A percentile compares a stretch with the other conserved stretches of the same genome.
Conservation (phyloP, 129 eudicot genomes). For the Apium graveolens region DNA sequence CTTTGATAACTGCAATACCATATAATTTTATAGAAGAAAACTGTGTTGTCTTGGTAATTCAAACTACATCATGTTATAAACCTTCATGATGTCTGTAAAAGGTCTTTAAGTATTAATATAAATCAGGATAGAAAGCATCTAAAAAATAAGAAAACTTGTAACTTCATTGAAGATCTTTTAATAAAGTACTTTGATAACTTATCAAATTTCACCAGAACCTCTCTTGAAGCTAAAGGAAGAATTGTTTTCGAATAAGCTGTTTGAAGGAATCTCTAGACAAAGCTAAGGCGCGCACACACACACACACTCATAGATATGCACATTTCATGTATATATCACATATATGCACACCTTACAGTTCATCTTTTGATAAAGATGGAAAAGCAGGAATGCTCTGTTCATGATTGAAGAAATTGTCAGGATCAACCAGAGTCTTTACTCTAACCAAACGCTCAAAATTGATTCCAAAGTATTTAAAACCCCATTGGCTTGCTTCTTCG, state of each 20-base stretch:
- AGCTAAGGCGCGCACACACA: too few species aligned
- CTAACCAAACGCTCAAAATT: conserved; percentile 9
- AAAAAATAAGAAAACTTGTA: too few species aligned
- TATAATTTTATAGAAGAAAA: not conserved
- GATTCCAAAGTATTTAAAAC: conserved; percentile 4
- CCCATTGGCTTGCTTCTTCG: conserved; percentile 9
- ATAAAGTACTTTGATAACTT: not conserved
- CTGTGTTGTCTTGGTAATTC: not conserved
- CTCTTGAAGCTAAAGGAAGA: too few species aligned
- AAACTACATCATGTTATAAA: not conserved
- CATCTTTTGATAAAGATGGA: conserved; percentile 6
- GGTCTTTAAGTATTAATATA: too few species aligned
- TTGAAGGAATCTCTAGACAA: too few species aligned
- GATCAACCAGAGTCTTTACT: conserved; percentile 7
- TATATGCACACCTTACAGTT: not conserved
- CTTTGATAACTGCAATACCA: not conserved
- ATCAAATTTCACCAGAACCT: too few species aligned
- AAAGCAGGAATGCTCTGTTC: conserved; percentile 11
- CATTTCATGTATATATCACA: too few species aligned
- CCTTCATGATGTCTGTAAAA: too few species aligned
- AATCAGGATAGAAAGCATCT: too few species aligned
- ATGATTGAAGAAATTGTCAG: conserved; percentile 6
- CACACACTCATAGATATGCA: too few species aligned
- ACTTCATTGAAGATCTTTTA: not conserved
- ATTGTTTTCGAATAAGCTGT: too few species aligned